Conservation (phyloP, 495 filamentous ascomycete genomes). For the Penicillium canariense region DNA sequence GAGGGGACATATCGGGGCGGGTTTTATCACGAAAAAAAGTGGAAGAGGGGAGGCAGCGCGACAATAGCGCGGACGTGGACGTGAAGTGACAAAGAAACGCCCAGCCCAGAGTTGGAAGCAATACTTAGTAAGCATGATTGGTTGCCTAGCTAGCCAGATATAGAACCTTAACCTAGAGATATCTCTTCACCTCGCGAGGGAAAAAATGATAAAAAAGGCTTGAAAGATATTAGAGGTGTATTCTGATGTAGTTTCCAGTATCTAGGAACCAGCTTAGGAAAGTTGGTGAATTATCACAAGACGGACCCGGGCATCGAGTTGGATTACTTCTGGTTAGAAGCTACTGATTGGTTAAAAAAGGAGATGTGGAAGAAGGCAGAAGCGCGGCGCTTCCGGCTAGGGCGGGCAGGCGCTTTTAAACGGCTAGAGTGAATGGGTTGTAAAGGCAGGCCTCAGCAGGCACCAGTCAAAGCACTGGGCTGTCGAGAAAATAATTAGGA, state of each 20-base stretch:
- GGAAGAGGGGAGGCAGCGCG: no score
- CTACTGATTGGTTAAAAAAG: neutral
- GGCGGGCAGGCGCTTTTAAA: no score
- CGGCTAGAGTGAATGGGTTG: no score
- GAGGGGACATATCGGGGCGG: neutral
- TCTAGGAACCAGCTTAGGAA: neutral
- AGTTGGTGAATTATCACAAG: neutral
- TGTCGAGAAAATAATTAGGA: no score
- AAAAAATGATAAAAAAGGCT: neutral
- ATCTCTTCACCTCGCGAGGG: neutral
- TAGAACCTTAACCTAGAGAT: neutral
- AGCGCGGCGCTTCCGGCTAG: no score
- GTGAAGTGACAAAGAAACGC: neutral
- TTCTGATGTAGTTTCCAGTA: neutral
- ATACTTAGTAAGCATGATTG: neutral
- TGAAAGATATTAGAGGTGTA: neutral
- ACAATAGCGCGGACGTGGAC: neutral
- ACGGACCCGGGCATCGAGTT: neutral
- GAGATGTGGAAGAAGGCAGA: neutral
- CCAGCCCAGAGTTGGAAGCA: neutral
- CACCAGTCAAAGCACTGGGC: no score
- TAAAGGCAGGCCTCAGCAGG: no score
- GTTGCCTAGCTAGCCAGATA: constrained; percentile 5
- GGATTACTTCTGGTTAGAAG: neutral
- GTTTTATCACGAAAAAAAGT: neutral